Base-by-base conservation (phyloP, 345 rosid species). In the Euphorbia tirucalli region DNA sequence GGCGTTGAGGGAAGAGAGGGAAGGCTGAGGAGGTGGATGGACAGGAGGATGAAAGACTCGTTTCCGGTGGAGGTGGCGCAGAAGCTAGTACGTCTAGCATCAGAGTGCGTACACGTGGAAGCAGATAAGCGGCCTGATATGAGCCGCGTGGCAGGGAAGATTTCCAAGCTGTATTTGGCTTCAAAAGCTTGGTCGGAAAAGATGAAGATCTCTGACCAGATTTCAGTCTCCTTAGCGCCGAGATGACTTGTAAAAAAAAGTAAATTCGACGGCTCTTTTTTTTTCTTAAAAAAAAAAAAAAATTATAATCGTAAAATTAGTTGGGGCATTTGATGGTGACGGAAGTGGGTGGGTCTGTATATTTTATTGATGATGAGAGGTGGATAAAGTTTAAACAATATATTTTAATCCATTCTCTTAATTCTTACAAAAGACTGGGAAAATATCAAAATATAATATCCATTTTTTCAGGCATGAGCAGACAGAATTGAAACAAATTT, bases 121-220 rank as follows among this genome's bases (percentile, higher is more conserved):
- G 85, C 92, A 7, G 81, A 80, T 76, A 75, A 83, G 27, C 82
- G 98, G 71, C 97, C 97, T 2, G 84, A 87, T 44, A 90, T 92
- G 97, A 88, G 90, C 74, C 89, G 92, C 82, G 97, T 92, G 65
- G 89, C 89, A 3, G 89, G 90, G 5, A 92, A 86, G 75, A 80
- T 92, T n/a, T 94, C 97, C 1, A 87, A 85, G 56, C 3, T 86
- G 70, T 94, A 87, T 77, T 61, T 92, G 30, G 87, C 84, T 48
- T 88, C 96, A 10, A 65, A 61, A 56, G 77, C n/a, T 30, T 94
- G 98, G 98, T 82, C 81, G 1, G 79, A 85, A 5, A 79, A 22
- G 3, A 78, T 1, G 8, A 32, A 74, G 41, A 44, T 80, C 50
- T 89, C 96, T 0, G 77, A 81, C 0, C 86, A 69, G 14, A 87